Conservation (phyloP, 805 yeast species). For the Teunomyces stri region DNA sequence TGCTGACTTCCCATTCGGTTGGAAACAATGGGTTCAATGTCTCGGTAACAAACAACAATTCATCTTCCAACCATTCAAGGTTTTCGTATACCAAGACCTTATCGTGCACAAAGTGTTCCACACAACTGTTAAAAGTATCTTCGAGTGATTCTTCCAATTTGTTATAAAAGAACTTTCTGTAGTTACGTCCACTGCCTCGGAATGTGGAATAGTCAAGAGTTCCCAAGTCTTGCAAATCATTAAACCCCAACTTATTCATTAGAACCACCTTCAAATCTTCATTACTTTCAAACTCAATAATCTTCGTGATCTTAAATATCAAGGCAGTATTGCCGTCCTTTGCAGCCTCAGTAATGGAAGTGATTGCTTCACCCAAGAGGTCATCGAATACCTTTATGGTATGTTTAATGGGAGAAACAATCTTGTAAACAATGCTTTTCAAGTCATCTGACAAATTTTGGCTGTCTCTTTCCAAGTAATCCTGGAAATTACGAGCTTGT, state of each 20-base stretch:
- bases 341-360: conserved; percentile 67
- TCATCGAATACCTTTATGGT: conserved; percentile 60
- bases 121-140: conserved; percentile 68
- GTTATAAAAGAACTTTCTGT: conserved; percentile 57
- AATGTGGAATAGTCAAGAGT: conserved; percentile 27
- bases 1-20: conserved; percentile 66
- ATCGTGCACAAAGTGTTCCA: conserved; percentile 47
- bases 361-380: conserved; percentile 62
- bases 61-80: conserved; percentile 82
- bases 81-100: conserved; percentile 63
- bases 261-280: conserved; percentile 60
- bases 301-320: conserved; percentile 68
- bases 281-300: conserved; percentile 75
- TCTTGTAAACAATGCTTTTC: conserved; percentile 58
- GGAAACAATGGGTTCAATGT: conserved; percentile 66
- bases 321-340: conserved; percentile 66
- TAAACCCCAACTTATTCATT: conserved; percentile 30
- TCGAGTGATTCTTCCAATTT: conserved; percentile 58
- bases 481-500: conserved; percentile 73
- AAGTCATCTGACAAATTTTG: conserved; percentile 55
- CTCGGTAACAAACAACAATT: conserved; percentile 62
- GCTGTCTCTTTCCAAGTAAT: conserved; percentile 63
- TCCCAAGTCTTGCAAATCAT: conserved; percentile 13
- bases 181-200: conserved; percentile 50
- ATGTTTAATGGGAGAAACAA: conserved; percentile 45